A percentile compares a stretch with the other conserved stretches of the same genome.
Evolutionary conservation across 75 land plant genomes (phyloP).

Genomic region (Picea glauca): DNA sequence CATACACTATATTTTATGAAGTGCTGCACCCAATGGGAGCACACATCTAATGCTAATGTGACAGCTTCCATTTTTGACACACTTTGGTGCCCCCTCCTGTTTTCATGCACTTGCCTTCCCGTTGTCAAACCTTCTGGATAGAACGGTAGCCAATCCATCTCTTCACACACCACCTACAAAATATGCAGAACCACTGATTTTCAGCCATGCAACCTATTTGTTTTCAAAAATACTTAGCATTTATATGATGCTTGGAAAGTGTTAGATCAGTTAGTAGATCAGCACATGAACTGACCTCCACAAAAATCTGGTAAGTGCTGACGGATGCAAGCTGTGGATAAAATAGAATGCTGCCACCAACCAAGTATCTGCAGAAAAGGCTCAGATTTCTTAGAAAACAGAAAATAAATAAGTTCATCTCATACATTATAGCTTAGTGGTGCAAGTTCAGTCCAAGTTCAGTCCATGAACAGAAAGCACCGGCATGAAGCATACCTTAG

Average conservation of each 20-base stretch:
- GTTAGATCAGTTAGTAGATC: background rate
- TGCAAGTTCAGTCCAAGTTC: background rate
- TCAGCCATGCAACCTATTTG: background rate
- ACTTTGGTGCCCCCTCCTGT: slow-evolving; percentile 24
- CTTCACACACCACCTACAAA: slow-evolving; percentile 88
- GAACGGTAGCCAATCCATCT: slow-evolving; percentile 95
- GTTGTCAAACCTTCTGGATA: slow-evolving; percentile 41
- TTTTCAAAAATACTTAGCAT: background rate
- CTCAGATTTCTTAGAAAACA: background rate
- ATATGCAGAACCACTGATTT: slow-evolving; percentile 1
- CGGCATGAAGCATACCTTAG: slow-evolving; percentile 44
- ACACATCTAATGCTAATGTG: slow-evolving; percentile 52
- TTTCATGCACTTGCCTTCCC: slow-evolving; percentile 32
- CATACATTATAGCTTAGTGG: background rate
- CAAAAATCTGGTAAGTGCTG: slow-evolving; percentile 90
- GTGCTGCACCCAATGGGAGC: slow-evolving; percentile 80
- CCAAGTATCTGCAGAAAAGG: slow-evolving; percentile 62
- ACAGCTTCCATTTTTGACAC: slow-evolving; percentile 48
- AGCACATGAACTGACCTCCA: slow-evolving; percentile 62
- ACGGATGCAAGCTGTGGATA: slow-evolving; percentile 92
- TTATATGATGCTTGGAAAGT: background rate
- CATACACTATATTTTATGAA: slow-evolving; percentile 88
- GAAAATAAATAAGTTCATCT: background rate
- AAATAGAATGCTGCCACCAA: slow-evolving; percentile 85
- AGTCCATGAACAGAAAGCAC: background rate